Conservation (phyloP, 805 yeast genomes). For the Saccharomycopsis guyanensis region DNA sequence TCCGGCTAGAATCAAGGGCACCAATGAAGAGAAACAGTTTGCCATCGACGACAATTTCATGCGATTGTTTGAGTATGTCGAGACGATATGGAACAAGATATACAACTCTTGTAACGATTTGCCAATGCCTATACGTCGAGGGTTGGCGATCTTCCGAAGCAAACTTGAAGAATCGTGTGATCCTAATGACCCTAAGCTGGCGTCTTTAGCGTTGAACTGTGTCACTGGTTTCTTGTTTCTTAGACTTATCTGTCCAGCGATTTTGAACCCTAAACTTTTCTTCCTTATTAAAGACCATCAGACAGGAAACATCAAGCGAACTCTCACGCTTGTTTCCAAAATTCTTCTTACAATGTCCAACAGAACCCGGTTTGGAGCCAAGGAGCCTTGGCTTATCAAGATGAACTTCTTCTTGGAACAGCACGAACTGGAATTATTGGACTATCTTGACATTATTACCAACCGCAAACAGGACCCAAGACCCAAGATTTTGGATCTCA, state of each 20-base stretch:
- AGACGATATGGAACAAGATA: slow-evolving; percentile 59
- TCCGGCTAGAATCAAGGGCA: slow-evolving; percentile 45
- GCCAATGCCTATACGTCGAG: slow-evolving; percentile 58
- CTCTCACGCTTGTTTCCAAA: slow-evolving; percentile 77
- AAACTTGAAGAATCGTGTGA: slow-evolving; percentile 58
- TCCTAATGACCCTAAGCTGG: slow-evolving; percentile 40
- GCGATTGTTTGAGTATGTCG: slow-evolving; percentile 43
- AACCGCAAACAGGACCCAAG: slow-evolving; percentile 61
- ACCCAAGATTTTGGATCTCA: slow-evolving; percentile 47
- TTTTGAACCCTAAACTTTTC: slow-evolving; percentile 82
- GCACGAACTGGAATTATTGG: slow-evolving; percentile 50
- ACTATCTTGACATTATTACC: slow-evolving; percentile 67
- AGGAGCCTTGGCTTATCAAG: slow-evolving; percentile 70
- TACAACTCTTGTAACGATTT: slow-evolving; percentile 63
- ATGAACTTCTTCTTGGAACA: slow-evolving; percentile 63
- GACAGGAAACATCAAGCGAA: slow-evolving; percentile 62
- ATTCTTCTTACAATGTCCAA: slow-evolving; percentile 73
- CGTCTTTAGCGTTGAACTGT: slow-evolving; percentile 47
- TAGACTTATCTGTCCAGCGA: slow-evolving; percentile 84
- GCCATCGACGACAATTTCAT: slow-evolving; percentile 41
- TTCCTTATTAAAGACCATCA: slow-evolving; percentile 65
- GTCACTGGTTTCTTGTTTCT: slow-evolving; percentile 78
- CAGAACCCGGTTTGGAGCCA: slow-evolving; percentile 64
- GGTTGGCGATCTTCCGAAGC: slow-evolving; percentile 54
- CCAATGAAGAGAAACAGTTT: slow-evolving; percentile 31